A percentile compares a stretch with the other conserved stretches of the same genome.
phyloP scores from a whole-genome alignment of 441 rosid species.

The Populus trichocarpa region DNA sequence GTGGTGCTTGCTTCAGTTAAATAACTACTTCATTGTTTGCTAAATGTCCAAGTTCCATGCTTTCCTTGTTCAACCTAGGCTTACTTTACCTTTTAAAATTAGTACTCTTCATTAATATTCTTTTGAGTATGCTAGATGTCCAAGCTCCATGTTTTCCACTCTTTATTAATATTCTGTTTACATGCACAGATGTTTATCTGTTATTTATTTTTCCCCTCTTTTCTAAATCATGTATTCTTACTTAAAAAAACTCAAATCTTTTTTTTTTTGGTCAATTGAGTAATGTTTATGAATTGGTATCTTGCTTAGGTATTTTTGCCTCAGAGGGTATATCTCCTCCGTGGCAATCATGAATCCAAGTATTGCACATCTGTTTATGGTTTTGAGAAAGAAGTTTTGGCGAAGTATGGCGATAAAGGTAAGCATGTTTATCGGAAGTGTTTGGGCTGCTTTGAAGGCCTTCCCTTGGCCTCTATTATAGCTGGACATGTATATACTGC shows the following conservation, averaged over 20 bases:
- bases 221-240: no score
- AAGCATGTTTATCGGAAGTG: slow-evolving; percentile 91
- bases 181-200: no score
- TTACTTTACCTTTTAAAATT: background rate
- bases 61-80: background rate
- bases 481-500: slow-evolving; percentile 79
- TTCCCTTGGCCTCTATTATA: slow-evolving; percentile 82
- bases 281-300: background rate
- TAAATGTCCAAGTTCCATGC: background rate
- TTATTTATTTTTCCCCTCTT: background rate
- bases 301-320: slow-evolving; percentile 67
- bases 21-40: background rate
- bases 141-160: background rate
- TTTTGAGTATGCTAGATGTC: background rate
- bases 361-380: slow-evolving; percentile 96
- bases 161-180: no score
- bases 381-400: slow-evolving; percentile 80
- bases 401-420: slow-evolving; percentile 77
- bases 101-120: background rate
- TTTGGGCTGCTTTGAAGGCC: slow-evolving; percentile 94
- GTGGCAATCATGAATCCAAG: slow-evolving; percentile 95
- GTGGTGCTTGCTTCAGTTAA: background rate
- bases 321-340: slow-evolving; percentile 73
- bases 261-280: background rate
- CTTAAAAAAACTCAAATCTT: background rate